Base-by-base conservation (phyloP, 2,329 filamentous ascomycete genomes). In the Corniculantispora saksenae region DNA sequence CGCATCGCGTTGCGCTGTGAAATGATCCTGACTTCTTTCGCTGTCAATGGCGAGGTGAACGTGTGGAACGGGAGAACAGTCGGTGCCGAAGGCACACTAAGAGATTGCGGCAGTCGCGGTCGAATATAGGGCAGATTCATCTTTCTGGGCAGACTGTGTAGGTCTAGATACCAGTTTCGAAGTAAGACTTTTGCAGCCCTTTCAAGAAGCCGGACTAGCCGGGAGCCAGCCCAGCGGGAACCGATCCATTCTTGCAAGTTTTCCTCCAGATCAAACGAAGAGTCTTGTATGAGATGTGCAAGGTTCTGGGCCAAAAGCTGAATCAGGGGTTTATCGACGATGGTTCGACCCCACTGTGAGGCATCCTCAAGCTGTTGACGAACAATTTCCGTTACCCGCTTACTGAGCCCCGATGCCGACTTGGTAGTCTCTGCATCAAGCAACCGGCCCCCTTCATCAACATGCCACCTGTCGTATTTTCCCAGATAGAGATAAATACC, bases 31-130 rank as follows among this genome's bases (percentile, higher is more conserved):
- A 99, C 93, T 70, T 97, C 92, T 75, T 91, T 93, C 4, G 95
- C 93, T 8, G 92, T 93, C 69, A 99, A 82, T 0, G 95, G 95
- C 69, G 92, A 97, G 1, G 95, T 99, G 73, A 99, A 99, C 0
- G 95, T 98, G 76, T 99, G 95, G 73, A 99, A 99, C 0, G 95
- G 95, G 1, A 99, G 83, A 1, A 99, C 94, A 0, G 95, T 99
- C 2, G 95, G 95, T 7, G 95, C 94, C 35, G 91, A 89, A 4
- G 95, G 95, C 12, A 97, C 85, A 1, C 91, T 86, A 38, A 99
- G 82, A 50, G 84, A 85, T 3, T 83, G 77, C 4, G 94, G 95
- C 13, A 97, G 81, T 66, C 87, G 88, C 13, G 92, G 91, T 60
- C 95, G 84, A 40, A 81, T 79, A 75, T 97, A 97, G 13, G 83